Base-by-base conservation (phyloP, 179 eudicot species). In the Sideroxylon spinosum region DNA sequence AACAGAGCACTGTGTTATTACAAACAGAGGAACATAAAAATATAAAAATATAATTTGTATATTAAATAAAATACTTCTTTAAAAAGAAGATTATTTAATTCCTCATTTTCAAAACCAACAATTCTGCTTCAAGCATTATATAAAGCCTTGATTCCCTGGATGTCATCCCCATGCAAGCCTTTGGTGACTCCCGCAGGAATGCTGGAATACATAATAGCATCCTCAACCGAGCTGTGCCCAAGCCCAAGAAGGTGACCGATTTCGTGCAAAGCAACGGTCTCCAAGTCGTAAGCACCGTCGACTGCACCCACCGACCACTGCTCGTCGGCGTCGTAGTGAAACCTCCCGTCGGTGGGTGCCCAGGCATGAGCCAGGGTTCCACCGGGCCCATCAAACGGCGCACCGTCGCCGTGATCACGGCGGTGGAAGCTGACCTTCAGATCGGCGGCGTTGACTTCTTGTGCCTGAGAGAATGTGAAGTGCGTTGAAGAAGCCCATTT, bases 401-500 rank as follows among this genome's bases (percentile, higher is more conserved):
- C 10, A 0, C 74, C 60, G 26, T 71, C 81, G 4, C 75, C 60
- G n/a, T 78, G 76, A 29, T 60, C 25, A 20, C 56, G 9, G 1
- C 29, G 29, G 49, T 44, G 19, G 76, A 71, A 71, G 7, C 72
- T 44, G 6, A 76, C 52, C 37, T 50, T 52, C 22, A 76, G 44
- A 52, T 65, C 53, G 4, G 83, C 68, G 1, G 14, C 14, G 9
- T 23, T 55, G 1, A 14, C 56, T 16, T 74, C 32, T 1, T 11
- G 13, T n/a, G 65, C 68, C 44, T 52, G 26, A 1, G 78, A 37
- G 13, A 87, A 87, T 17, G 82, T 53, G 79, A 83, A 85, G n/a
- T 73, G 80, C 4, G 78, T 73, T 0, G 37, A 74, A 19, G 63
- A 5, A 56, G 82, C 82, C 85, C 89, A 83, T 72, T 66, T 82